Base-by-base conservation (phyloP, 805 yeast genomes). In the Wickerhamiella brachini region DNA sequence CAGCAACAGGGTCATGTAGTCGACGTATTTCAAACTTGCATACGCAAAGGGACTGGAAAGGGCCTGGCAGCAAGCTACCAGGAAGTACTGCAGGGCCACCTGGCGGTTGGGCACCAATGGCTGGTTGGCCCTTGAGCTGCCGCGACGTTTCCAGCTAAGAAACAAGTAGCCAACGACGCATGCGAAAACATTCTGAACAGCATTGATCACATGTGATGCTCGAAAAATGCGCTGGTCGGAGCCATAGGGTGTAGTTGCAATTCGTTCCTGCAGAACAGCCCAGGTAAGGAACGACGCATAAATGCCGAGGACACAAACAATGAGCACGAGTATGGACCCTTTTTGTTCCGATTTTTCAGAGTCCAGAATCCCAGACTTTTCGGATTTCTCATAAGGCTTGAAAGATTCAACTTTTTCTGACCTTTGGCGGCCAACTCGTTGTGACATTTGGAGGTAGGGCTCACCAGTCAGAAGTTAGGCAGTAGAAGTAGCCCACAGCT, bases 201-300 rank as follows among this genome's bases (percentile, higher is more conserved):
- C 66, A 56, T 85, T 86, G 54, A 89, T 77, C n/a, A 87, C 73
- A 52, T 86, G 74, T 1, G 97, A 88, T 1, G 87, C 81, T 53
- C 80, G 76, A 69, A 87, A 89, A 49, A 70, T 71, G 26, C 71
- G 73, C 15, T 65, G 61, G 29, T 76, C 75, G 8, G 68, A 59
- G 1, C 85, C 86, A 66, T 88, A 87, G 12, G 84, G 77, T 45
- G 80, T 81, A 1, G 88, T 79, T 13, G 88, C 76, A 56, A 93
- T 78, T 46, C 90, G 80, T 65, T 93, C 98, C 62, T 93, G 97
- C 12, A 93, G 76, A 38, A 86, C 75, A 0, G 95, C 88, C 98
- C 98, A 93, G 1, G 90, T 75, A 24, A 93, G 68, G 60, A 93
- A 93, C 47, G 95, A 83, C 1, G 78, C 79, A 62, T 93, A 93